Conservation (phyloP, 108 stramenopile genomes). For the Fragilaria crotonensis region DNA sequence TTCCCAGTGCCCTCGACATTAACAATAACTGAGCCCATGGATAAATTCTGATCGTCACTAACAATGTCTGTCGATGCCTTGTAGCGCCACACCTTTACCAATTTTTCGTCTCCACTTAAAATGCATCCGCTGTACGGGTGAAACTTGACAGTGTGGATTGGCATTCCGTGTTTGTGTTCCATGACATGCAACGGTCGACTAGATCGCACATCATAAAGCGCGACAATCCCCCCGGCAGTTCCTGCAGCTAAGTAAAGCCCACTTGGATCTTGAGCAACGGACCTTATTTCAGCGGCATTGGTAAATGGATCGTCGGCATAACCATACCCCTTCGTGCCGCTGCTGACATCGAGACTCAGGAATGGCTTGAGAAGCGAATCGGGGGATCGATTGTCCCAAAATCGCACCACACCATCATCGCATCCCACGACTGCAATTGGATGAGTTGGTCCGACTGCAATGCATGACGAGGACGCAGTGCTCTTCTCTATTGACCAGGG, state of each 20-base stretch:
- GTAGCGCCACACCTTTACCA: slow-evolving; percentile 93
- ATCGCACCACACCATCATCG: slow-evolving; percentile 83
- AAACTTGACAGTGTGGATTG: slow-evolving; percentile 88
- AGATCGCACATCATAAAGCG: slow-evolving; percentile 93
- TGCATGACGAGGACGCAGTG: slow-evolving; percentile 40
- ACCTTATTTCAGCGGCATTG: slow-evolving; percentile 67
- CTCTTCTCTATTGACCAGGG: slow-evolving; percentile 54
- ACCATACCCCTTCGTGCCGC: slow-evolving; percentile 63
- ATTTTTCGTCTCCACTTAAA: slow-evolving; percentile 84
- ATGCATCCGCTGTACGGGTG: slow-evolving; percentile 73
- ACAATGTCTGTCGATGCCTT: slow-evolving; percentile 39
- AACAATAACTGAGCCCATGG: slow-evolving; percentile 73
- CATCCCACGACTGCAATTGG: slow-evolving; percentile 77
- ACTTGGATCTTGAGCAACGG: slow-evolving; percentile 74
- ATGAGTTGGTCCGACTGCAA: slow-evolving; percentile 59
- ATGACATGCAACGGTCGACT: slow-evolving; percentile 79
- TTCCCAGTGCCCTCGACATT: slow-evolving; percentile 94
- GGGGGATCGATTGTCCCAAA: slow-evolving; percentile 87
- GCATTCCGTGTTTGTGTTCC: slow-evolving; percentile 96
- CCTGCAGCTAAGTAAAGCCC: slow-evolving; percentile 92
- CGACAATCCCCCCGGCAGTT: slow-evolving; percentile 83
- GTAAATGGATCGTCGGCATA: slow-evolving; percentile 47
- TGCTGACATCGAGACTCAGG: slow-evolving; percentile 67
- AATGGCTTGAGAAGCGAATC: slow-evolving; percentile 64
- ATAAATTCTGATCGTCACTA: slow-evolving; percentile 16